A percentile compares a stretch with the other conserved stretches of the same genome.
phyloP scores from a whole-genome alignment of 257 asterid species.

The Solanum dulcamara region DNA sequence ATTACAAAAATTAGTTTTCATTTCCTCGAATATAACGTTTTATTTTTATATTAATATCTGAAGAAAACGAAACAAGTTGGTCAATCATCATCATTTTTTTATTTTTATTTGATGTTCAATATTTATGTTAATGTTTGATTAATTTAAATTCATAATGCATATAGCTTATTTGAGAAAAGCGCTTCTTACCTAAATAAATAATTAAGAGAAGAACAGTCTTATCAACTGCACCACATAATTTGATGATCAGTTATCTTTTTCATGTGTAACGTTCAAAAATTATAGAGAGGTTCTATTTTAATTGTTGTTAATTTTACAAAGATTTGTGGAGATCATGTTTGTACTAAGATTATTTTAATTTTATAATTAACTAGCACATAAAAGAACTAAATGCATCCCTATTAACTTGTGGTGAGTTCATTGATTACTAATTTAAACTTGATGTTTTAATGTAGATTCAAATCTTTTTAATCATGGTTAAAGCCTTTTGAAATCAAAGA shows the following conservation, averaged over 20 bases:
- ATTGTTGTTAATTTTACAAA: background rate
- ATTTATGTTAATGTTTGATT: background rate
- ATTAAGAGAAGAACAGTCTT: too few relatives aligned
- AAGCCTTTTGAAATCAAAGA: background rate
- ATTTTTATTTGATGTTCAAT: background rate
- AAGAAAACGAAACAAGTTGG: background rate
- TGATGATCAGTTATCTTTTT: background rate
- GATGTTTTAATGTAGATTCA: background rate
- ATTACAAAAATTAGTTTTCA: background rate
- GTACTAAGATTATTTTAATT: background rate
- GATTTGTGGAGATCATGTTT: background rate
- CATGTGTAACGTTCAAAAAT: background rate
- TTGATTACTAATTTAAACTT: background rate
- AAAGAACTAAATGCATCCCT: background rate
- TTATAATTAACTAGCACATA: background rate
- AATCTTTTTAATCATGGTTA: background rate
- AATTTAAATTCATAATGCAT: background rate
- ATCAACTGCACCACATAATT: too few relatives aligned
- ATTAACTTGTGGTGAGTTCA: background rate
- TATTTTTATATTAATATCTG: background rate
- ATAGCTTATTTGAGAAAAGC: accelerated
- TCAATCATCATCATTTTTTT: background rate
- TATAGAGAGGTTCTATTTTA: background rate
- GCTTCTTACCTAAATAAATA: too few relatives aligned
- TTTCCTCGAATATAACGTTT: background rate